Evolutionary conservation across 73 alveolate species (phyloP), one percentile per base, ranked within the genome.

Genomic region (Breviolum minutum): DNA sequence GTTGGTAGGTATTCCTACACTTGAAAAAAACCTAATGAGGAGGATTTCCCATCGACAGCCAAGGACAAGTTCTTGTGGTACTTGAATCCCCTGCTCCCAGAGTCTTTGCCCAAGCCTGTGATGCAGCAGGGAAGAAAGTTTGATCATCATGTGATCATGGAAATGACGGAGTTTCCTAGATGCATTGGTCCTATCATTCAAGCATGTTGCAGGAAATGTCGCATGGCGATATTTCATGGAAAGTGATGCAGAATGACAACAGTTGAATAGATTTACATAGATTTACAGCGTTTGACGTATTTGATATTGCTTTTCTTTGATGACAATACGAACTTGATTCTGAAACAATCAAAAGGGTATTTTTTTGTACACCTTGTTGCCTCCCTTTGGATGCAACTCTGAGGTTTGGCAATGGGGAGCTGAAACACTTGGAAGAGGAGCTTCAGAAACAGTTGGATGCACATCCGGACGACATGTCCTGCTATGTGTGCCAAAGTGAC

Each of bases 321-420:
- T 40, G 54, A 40, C 54, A 40, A 40, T 40, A 40, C 54, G 54
- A 40, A 40, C 54, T 40, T 40, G 54, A 40, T 40, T n/a, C n/a
- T n/a, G n/a, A 3, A 40, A 2, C 54, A 40, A 3, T 40, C 54
- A 3, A 40, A 40, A 2, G 54, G 54, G 54, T n/a, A n/a, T n/a
- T 40, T 40, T 0, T 40, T 40, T 40, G 54, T 40, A 40, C 54
- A 40, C 54, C n/a, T n/a, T 40, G 3, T 2, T 17, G 77, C 24
- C 4, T 68, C 77, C 24, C n/a, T 68, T 17, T 14, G 77, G 24
- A 68, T 68, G 17, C n/a, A 22, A 17, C n/a, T 27, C 80, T 62
- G 66, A 92, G 98, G 98, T 92, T 92, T 74, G 98, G 98, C n/a
- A 81, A 81, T 63, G 98, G 98, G 24, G 98, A 92, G 98, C 80